These are phyloP conservation scores for Fusarium tuaranense DNA, from an alignment of 2,329 filamentous ascomycete genomes.

Conservation along the genomic window DNA sequence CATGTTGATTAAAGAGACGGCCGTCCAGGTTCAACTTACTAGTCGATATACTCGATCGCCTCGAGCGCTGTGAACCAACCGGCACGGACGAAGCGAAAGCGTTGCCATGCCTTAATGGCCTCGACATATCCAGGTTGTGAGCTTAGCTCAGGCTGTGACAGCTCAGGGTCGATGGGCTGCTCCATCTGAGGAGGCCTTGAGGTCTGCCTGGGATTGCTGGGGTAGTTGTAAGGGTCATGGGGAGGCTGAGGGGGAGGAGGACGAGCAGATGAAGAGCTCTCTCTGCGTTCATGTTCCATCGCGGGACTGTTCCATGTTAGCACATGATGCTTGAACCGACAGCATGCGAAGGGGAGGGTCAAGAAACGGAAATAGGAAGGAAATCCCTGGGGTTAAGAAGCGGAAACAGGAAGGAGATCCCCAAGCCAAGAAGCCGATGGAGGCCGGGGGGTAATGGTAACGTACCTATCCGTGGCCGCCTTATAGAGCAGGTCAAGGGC, in stretches of 20 bases:
- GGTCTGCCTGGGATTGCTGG: slow-evolving; percentile 28
- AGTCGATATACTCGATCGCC: slow-evolving; percentile 93
- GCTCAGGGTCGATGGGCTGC: slow-evolving; percentile 59
- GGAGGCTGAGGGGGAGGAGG: slow-evolving; percentile 28
- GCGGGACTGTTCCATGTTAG: slow-evolving; percentile 38
- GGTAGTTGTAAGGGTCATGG: slow-evolving; percentile 35
- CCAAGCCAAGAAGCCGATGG: slow-evolving; percentile 1
- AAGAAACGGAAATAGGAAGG: neutral
- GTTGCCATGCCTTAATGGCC: slow-evolving; percentile 87
- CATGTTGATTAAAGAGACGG: neutral
- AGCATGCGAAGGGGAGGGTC: neutral
- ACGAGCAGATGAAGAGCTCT: slow-evolving; percentile 31
- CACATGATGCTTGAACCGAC: neutral
- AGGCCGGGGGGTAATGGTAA: slow-evolving; percentile 36
- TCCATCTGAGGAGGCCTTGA: slow-evolving; percentile 43
- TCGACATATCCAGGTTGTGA: slow-evolving; percentile 70
- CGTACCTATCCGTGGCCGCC: slow-evolving; percentile 76
- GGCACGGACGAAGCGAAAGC: slow-evolving; percentile 93
- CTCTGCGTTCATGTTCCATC: slow-evolving; percentile 39
- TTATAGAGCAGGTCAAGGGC: slow-evolving; percentile 92
- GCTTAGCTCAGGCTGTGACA: slow-evolving; percentile 58
- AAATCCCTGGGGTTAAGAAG: neutral
- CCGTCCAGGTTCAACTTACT: slow-evolving; percentile 64
- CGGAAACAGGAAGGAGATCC: neutral
- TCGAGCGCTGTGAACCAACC: slow-evolving; percentile 97